phyloP scores from a whole-genome alignment of 192 early-diverging fungal species.

The Allomyces javanicus region DNA sequence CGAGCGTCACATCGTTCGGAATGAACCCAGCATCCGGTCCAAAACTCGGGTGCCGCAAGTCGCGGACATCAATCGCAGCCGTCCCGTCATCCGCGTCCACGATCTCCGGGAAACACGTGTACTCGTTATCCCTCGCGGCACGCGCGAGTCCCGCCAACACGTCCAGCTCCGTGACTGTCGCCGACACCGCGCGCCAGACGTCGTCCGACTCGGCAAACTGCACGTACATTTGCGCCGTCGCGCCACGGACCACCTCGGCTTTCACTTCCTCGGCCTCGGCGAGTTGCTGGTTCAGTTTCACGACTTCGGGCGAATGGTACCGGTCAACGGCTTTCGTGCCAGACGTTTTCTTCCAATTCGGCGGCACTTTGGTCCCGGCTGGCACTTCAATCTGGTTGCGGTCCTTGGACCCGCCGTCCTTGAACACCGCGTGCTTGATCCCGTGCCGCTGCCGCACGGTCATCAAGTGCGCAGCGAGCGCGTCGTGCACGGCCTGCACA shows the following conservation, averaged over 20 bases:
- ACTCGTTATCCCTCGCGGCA: not conserved
- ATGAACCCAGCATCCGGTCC: constrained; percentile 62
- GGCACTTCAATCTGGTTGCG: constrained; percentile 85
- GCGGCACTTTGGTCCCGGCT: constrained; percentile 47
- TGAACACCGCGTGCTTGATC: constrained; percentile 26
- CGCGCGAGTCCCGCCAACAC: constrained; percentile 47
- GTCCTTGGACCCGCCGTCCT: constrained; percentile 78
- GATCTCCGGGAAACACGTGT: not conserved
- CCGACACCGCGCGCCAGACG: constrained; percentile 46
- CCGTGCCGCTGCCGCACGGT: too few relatives aligned
- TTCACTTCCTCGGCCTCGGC: constrained; percentile 67
- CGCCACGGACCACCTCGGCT: constrained; percentile 23
- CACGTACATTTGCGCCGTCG: constrained; percentile 21
- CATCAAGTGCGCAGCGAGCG: too few relatives aligned
- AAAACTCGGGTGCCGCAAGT: constrained; percentile 86
- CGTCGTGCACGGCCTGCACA: too few relatives aligned
- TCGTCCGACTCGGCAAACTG: constrained; percentile 67
- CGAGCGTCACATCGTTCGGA: constrained; percentile 59
- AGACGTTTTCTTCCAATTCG: constrained; percentile 53
- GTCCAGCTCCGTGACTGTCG: constrained; percentile 67
- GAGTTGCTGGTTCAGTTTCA: constrained; percentile 41
- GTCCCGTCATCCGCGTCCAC: constrained; percentile 14
- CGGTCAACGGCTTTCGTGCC: constrained; percentile 61
- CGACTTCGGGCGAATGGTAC: constrained; percentile 59
- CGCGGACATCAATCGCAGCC: constrained; percentile 58